Evolutionary conservation across 73 alveolate species (phyloP), one percentile per base, ranked within the genome.

Genomic region (Paramecium tetraurelia): DNA sequence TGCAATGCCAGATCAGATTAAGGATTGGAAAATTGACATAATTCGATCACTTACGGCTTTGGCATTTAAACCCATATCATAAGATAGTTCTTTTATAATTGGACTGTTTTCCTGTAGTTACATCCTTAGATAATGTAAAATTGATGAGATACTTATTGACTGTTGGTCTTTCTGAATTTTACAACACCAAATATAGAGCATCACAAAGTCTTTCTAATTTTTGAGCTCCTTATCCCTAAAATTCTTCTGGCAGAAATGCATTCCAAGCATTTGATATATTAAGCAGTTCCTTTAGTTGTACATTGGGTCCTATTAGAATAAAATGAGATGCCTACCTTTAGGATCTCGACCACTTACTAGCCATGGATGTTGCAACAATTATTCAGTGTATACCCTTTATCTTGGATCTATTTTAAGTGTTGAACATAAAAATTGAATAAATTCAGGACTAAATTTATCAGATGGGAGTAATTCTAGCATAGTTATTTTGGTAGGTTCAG

Each of bases 181-280:
- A 14, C 9, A 80, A 80, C 7, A 80, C 90, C 12, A 80, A 21
- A 10, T 18, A 48, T 21, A 80, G 27, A 48, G 90, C 90, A 80
- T 80, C 90, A 48, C 90, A 80, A 40, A 80, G 57, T 80, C 90
- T 80, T 31, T 80, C 90, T 29, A 80, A 80, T 48, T 80, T 80
- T 80, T 80, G 6, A 0, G 46, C 90, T 44, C 90, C 90, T 80
- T 80, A 80, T 18, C 90, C 90, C 21, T 80, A 22, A 80, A 31
- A 80, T 46, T 80, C 90, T 48, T 80, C 90, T 14, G 90, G 90
- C 21, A 80, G 57, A 14, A 48, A 40, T 14, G 76, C 75, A 80
- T 80, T 80, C 90, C 90, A 80, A 43, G 90, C 75, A 80, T 80
- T 40, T 5, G 90, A 80, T 12, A 46, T 80, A 18, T 27, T 48